Conservation (phyloP, 495 filamentous ascomycete species). For the Lasiosphaeriaceae sp. region DNA sequence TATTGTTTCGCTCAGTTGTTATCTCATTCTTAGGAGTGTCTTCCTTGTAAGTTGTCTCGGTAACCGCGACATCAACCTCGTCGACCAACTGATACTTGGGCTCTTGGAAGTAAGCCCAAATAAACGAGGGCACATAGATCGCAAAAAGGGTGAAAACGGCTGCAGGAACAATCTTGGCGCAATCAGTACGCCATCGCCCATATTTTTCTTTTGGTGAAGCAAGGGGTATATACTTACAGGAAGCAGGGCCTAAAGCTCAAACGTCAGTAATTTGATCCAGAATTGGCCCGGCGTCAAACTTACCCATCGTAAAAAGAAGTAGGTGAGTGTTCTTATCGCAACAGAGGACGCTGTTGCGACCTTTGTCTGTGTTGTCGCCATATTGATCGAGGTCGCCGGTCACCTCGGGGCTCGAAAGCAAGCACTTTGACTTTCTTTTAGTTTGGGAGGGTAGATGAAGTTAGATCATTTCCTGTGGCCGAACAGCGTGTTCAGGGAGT, state of each 20-base stretch:
- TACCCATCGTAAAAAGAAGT: conserved; percentile 88
- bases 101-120: conserved; percentile 53
- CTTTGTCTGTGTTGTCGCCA: conserved; percentile 26
- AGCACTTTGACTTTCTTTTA: no score
- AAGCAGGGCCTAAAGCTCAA: conserved; percentile 14
- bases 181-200: conserved; percentile 11
- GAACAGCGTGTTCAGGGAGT: no score
- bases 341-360: conserved; percentile 46
- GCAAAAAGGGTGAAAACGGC: conserved; percentile 66
- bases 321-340: conserved; percentile 55
- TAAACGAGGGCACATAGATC: conserved; percentile 68
- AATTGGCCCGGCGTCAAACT: conserved; percentile 14
- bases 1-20: neutral
- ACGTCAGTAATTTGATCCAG: conserved; percentile 11
- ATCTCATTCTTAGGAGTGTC: conserved; percentile 18
- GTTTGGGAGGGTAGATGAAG: neutral
- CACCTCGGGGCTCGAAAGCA: no score
- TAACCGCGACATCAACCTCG: conserved; percentile 56
- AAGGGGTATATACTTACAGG: conserved; percentile 31
- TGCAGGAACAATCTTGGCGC: conserved; percentile 53
- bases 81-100: conserved; percentile 58
- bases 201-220: neutral
- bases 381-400: neutral
- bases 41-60: conserved; percentile 41
- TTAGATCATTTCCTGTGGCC: no score